Evolutionary conservation across 306 rosid species (phyloP).

Genomic region (Dryas alaskensis): DNA sequence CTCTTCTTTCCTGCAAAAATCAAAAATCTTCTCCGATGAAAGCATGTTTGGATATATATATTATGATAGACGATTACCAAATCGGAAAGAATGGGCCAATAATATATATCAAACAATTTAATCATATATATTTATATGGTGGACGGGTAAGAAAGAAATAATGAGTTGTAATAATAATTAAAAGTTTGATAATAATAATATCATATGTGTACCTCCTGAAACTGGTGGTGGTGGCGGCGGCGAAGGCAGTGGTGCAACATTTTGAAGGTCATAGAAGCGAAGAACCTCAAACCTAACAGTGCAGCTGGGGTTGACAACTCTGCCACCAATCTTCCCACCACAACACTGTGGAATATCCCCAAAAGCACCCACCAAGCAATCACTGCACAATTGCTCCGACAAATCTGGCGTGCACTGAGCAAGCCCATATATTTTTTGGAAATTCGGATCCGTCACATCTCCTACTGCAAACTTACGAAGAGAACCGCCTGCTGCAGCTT

Average conservation of each 20-base stretch:
- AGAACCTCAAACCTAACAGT: not conserved
- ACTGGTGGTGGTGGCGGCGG: not conserved
- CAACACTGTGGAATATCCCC: not conserved
- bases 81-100: too few species aligned
- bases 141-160: too few species aligned
- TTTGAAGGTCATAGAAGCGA: not conserved
- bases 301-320: slow-evolving; percentile 15
- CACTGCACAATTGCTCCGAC: not conserved
- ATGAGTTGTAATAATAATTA: too few species aligned
- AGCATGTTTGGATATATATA: too few species aligned
- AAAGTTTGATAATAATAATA: not conserved
- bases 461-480: not conserved
- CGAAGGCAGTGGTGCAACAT: not conserved
- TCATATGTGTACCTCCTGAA: not conserved
- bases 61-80: too few species aligned
- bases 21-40: not conserved
- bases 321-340: not conserved
- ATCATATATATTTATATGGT: too few species aligned
- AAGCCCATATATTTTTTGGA: slow-evolving; percentile 3
- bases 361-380: not conserved
- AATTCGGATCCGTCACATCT: not conserved
- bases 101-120: too few species aligned
- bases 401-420: slow-evolving; percentile 27
- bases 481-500: not conserved
- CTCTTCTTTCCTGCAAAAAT: not conserved